A percentile compares a stretch with the other conserved stretches of the same genome.
Evolutionary conservation across 1,139 yeast genomes (phyloP).

Genomic region (Meyerozyma guilliermondii): DNA sequence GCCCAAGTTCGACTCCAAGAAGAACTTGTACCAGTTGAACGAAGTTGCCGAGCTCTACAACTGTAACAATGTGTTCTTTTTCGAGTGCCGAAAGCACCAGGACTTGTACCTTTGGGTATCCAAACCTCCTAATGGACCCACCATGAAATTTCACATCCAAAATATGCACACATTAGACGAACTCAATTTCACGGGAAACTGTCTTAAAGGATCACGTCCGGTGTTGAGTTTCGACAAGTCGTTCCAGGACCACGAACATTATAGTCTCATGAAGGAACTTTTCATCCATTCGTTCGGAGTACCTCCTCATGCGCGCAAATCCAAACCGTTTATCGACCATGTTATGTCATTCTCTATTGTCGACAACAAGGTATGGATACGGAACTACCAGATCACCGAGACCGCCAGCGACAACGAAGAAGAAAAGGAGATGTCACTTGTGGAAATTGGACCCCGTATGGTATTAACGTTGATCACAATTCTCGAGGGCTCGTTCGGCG

Average conservation of each 20-base stretch:
- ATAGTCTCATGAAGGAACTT: conserved; percentile 75
- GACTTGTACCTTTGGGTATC: conserved; percentile 93
- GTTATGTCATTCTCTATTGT: conserved; percentile 90
- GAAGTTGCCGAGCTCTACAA: conserved; percentile 96
- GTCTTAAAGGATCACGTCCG: conserved; percentile 96
- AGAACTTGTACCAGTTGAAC: conserved; percentile 80
- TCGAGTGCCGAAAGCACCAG: conserved; percentile 94
- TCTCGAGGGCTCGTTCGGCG: conserved; percentile 95
- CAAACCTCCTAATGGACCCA: conserved; percentile 98
- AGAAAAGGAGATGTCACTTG: conserved; percentile 61
- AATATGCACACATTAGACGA: conserved; percentile 96
- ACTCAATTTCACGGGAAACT: conserved; percentile 92
- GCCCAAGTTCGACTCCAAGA: conserved; percentile 91
- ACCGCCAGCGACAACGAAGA: conserved; percentile 51
- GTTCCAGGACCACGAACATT: conserved; percentile 58
- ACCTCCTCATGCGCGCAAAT: conserved; percentile 91
- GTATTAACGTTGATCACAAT: conserved; percentile 90
- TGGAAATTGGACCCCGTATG: conserved; percentile 96
- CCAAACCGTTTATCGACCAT: conserved; percentile 93
- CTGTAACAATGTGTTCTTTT: conserved; percentile 91
- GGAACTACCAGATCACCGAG: conserved; percentile 91
- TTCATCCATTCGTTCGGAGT: conserved; percentile 88
- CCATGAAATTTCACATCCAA: conserved; percentile 88
- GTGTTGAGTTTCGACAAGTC: conserved; percentile 79
- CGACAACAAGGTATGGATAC: conserved; percentile 91